These are phyloP conservation scores for Candida gorgasii DNA, from an alignment of 805 yeast species.

Conservation along the genomic window DNA sequence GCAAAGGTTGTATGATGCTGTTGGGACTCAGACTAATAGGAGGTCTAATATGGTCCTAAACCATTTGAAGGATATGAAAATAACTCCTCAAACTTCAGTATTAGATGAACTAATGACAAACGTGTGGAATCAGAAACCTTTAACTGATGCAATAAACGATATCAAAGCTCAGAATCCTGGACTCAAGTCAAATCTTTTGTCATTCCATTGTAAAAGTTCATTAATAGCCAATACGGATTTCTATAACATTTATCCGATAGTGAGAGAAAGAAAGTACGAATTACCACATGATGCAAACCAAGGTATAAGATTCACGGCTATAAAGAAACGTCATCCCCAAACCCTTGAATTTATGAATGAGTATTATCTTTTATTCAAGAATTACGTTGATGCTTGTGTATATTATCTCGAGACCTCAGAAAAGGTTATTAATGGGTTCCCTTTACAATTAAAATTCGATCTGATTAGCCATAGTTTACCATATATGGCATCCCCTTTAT, in stretches of 20 bases:
- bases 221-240: slow-evolving; percentile 42
- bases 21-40: slow-evolving; percentile 1
- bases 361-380: slow-evolving; percentile 55
- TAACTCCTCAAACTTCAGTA: slow-evolving; percentile 6
- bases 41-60: not conserved
- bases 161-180: slow-evolving; percentile 12
- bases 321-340: slow-evolving; percentile 51
- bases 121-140: slow-evolving; percentile 33
- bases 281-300: slow-evolving; percentile 18
- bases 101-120: slow-evolving; percentile 23
- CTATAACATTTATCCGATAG: slow-evolving; percentile 34
- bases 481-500: slow-evolving; percentile 31
- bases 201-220: slow-evolving; percentile 39
- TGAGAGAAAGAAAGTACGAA: slow-evolving; percentile 29
- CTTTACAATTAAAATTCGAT: slow-evolving; percentile 48
- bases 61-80: not conserved
- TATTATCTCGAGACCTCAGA: slow-evolving; percentile 52
- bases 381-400: slow-evolving; percentile 48
- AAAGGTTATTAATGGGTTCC: slow-evolving; percentile 52
- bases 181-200: slow-evolving; percentile 32
- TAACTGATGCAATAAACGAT: slow-evolving; percentile 25
- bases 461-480: slow-evolving; percentile 17
- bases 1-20: not conserved
- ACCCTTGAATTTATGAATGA: slow-evolving; percentile 46
- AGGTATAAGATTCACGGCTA: slow-evolving; percentile 38